phyloP scores from a whole-genome alignment of 371 early-diverging fungal genomes.

The Nematocida major region DNA sequence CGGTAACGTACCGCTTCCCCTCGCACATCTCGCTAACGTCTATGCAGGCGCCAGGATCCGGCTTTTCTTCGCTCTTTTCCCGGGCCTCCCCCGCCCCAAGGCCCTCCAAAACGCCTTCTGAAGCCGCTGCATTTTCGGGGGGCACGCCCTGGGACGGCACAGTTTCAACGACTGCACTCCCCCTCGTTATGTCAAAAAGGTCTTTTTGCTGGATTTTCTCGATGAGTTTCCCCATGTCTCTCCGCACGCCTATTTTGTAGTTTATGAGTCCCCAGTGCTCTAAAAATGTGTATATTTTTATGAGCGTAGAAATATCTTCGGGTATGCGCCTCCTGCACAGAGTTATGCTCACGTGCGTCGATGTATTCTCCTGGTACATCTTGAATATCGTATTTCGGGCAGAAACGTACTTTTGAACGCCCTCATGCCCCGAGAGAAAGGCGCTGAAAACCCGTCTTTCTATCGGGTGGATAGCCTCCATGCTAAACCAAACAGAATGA shows the following conservation, averaged over 20 bases:
- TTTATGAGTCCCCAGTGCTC: slow-evolving; percentile 98
- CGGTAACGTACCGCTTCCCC: neutral
- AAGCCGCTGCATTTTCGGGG: neutral
- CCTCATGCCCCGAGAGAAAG: slow-evolving; percentile 2
- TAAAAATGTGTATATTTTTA: slow-evolving; percentile 86
- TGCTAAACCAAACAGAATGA: slow-evolving; percentile 84
- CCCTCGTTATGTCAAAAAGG: neutral
- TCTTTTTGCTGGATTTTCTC: slow-evolving; percentile 13
- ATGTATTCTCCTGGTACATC: slow-evolving; percentile 35
- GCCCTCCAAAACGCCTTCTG: neutral
- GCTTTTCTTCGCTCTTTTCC: neutral
- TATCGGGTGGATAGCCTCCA: slow-evolving; percentile 75
- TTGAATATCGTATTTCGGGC: slow-evolving; percentile 39
- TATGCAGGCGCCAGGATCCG: no score
- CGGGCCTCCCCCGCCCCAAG: neutral
- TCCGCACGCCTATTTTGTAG: slow-evolving; percentile 65
- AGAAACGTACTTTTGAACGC: slow-evolving; percentile 1
- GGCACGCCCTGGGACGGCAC: neutral
- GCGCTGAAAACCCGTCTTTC: slow-evolving; percentile 72
- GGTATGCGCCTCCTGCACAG: slow-evolving; percentile 73
- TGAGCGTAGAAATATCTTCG: slow-evolving; percentile 89
- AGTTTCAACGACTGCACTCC: slow-evolving; percentile 8
- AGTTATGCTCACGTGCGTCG: slow-evolving; percentile 22
- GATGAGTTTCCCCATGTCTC: slow-evolving; percentile 11
- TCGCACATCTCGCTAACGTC: no score